Percentiles rank a stretch among this genome's conserved stretches.
phyloP scores from a whole-genome alignment of 306 rosid genomes.

The Trifolium repens region DNA sequence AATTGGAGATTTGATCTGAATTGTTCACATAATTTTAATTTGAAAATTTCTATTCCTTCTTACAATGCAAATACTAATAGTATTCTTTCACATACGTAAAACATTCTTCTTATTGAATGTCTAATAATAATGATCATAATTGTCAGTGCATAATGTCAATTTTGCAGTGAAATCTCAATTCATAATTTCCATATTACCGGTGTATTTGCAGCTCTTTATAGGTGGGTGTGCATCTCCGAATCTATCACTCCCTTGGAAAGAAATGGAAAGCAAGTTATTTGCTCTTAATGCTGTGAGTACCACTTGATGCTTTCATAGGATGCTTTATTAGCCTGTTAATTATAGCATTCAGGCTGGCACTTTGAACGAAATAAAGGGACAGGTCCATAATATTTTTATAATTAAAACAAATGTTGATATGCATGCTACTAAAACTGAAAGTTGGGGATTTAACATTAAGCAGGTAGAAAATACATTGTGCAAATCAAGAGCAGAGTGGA shows the following conservation, averaged over 20 bases:
- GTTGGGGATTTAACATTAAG: constrained; percentile 33
- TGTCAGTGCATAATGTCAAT: background rate
- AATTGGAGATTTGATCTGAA: constrained; percentile 6
- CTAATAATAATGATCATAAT: constrained; percentile 4
- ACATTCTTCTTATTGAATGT: background rate
- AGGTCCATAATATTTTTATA: background rate
- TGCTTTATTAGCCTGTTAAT: constrained; percentile 35
- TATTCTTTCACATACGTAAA: constrained; percentile 1
- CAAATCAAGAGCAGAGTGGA: constrained; percentile 11
- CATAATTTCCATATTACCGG: constrained; percentile 27
- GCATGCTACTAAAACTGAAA: constrained; percentile 13
- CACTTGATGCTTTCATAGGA: constrained; percentile 40
- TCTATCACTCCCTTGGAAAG: constrained; percentile 85
- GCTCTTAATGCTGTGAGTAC: constrained; percentile 86
- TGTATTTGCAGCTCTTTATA: constrained; percentile 69
- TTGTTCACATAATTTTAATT: constrained; percentile 26
- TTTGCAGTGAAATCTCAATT: constrained; percentile 13
- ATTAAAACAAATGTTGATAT: constrained; percentile 16
- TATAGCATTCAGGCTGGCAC: constrained; percentile 24
- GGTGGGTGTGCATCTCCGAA: constrained; percentile 78
- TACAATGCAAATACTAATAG: constrained; percentile 21
- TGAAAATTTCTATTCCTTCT: constrained; percentile 9
- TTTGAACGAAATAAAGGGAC: constrained; percentile 6
- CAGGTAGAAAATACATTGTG: constrained; percentile 9
- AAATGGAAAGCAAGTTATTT: constrained; percentile 94